These are phyloP conservation scores for Paratinospora sagittata DNA, from an alignment of 164 flowering plant species.

Conservation along the genomic window DNA sequence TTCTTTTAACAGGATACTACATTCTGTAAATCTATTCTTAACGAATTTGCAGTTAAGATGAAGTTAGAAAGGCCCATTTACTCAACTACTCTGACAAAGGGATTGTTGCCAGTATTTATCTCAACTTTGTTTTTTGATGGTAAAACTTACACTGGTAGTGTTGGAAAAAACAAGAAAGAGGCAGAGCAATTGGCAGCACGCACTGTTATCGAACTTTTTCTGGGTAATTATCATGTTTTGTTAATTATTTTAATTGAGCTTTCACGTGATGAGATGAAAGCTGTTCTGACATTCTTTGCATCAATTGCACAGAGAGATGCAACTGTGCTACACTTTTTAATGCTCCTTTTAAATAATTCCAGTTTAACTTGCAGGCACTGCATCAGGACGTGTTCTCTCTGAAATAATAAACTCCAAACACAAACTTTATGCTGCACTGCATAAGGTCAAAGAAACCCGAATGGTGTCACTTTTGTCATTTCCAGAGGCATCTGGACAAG, in stretches of 20 bases:
- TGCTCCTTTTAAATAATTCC: background rate
- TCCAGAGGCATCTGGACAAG: constrained; percentile 7
- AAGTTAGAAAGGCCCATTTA: constrained; percentile 38
- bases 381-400: constrained; percentile 20
- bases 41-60: constrained; percentile 58
- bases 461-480: background rate
- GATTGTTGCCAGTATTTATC: constrained; percentile 32
- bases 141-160: constrained; percentile 30
- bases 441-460: constrained; percentile 16
- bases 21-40: constrained; percentile 54
- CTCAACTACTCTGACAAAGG: constrained; percentile 29
- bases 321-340: background rate
- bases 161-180: constrained; percentile 52
- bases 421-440: constrained; percentile 32
- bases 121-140: constrained; percentile 45
- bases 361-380: constrained; percentile 27
- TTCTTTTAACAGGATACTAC: constrained; percentile 35
- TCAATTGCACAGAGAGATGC: background rate
- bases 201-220: constrained; percentile 31
- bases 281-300: background rate
- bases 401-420: constrained; percentile 42
- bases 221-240: constrained; percentile 26
- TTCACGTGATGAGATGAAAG: background rate
- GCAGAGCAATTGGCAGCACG: constrained; percentile 68
- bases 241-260: background rate